Evolutionary conservation across 116 monocot species (phyloP), one percentile per base, ranked within the genome.

Genomic region (Phalaenopsis hybrid): DNA sequence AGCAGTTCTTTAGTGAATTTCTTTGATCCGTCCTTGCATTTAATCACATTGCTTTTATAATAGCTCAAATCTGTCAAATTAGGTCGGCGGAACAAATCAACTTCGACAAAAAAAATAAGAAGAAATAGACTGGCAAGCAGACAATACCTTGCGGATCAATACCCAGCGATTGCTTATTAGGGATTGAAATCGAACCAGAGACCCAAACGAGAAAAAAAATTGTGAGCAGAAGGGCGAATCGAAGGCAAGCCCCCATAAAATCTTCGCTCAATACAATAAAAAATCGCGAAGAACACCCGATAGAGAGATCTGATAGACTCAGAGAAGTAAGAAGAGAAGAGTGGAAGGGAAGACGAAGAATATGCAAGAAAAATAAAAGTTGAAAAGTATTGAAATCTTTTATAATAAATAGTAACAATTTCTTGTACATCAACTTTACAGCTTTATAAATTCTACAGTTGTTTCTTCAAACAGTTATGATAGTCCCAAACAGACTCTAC

Each of bases 1-100:
- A 99, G 92, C 84, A 88, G 88, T 34, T 95, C 88, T 77, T 69
- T 90, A 16, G 85, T 85, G 85, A 99, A 93, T 73, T 89, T 95
- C 86, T 85, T 93, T 58, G 95, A 93, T 88, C 95, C 99, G 72
- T 99, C 93, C 85, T 87, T 95, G 89, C 95, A 99, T 77, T 88
- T 89, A 58, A 99, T 95, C 83, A 93, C 87, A 57, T 81, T 84
- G 15, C 89, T 78, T 48, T 87, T 89, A 84, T 88, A 99, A 86
- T 92, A 93, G 31, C 81, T 82, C 87, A 80, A 81, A 88, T 99
- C 99, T 99, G 78, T 50, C 48, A 76, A 78, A 57, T 23, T 10
- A 12, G 31, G 8, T 18, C 1, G 20, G 55, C 13, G 52, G 18
- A 81, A n/a, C 4, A 69, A 50, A 81, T 52, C 49, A 75, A 57